A percentile compares a stretch with the other conserved stretches of the same genome.
Conservation (phyloP, 1,284 basidiomycete species). For the Sporisorium sorghi region DNA sequence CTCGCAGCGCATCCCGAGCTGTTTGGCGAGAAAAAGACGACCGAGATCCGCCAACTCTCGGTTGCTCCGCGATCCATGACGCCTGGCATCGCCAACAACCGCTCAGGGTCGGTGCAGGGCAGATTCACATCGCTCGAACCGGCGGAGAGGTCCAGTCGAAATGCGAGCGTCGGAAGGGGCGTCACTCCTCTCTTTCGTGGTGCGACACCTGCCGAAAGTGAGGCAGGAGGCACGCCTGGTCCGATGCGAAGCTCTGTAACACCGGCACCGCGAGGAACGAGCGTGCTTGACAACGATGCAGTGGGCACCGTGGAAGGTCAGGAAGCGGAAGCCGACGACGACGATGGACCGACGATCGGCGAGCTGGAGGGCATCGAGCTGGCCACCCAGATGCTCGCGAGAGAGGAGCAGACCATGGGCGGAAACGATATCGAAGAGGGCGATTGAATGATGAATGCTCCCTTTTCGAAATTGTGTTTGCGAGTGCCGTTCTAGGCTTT, state of each 20-base stretch:
- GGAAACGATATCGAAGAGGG: conserved; percentile 52
- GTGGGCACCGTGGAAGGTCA: conserved; percentile 15
- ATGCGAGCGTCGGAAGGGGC: conserved; percentile 33
- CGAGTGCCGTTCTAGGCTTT: not conserved
- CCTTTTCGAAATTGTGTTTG: not conserved
- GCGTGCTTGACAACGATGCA: conserved; percentile 8
- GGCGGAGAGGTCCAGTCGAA: conserved; percentile 32
- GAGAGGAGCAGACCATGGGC: conserved; percentile 39
- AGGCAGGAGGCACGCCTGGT: conserved; percentile 30
- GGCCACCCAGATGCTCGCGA: conserved; percentile 55
- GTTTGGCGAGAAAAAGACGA: conserved; percentile 38
- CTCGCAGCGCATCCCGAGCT: conserved; percentile 49
- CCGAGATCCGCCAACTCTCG: conserved; percentile 53
- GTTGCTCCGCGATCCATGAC: conserved; percentile 42
- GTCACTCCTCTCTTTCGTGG: conserved; percentile 50
- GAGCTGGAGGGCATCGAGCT: conserved; percentile 47
- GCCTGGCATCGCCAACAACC: conserved; percentile 21
- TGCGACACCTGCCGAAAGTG: conserved; percentile 33
- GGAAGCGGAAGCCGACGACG: conserved; percentile 13
- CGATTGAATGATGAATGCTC: conserved; percentile 27
- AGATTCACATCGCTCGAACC: conserved; percentile 47
- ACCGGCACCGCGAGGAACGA: conserved; percentile 17
- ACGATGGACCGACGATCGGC: conserved; percentile 32
- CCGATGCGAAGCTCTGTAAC: conserved; percentile 16
- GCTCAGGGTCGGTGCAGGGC: conserved; percentile 29